These are phyloP conservation scores for Meyerozyma athensensis DNA, from an alignment of 1,139 yeast species.

Conservation along the genomic window DNA sequence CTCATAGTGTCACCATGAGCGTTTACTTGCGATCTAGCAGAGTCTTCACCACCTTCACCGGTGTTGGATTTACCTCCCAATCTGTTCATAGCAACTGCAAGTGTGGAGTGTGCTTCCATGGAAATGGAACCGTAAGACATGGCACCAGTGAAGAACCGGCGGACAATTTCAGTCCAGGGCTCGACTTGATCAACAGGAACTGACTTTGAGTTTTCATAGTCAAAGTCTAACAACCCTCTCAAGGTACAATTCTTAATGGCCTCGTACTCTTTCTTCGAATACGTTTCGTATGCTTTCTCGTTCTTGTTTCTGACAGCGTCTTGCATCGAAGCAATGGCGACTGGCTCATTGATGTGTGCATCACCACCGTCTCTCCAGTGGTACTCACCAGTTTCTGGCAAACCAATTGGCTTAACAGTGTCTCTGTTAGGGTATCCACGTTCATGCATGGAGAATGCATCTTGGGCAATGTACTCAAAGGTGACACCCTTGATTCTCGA, in stretches of 20 bases:
- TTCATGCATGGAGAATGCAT: conserved; percentile 90
- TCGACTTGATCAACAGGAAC: conserved; percentile 97
- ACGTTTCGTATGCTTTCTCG: conserved; percentile 86
- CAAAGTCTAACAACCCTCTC: conserved; percentile 90
- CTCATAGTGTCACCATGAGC: conserved; percentile 96
- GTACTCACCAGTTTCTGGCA: conserved; percentile 95
- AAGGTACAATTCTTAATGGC: conserved; percentile 90
- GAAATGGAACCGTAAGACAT: conserved; percentile 99
- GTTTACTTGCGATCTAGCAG: conserved; percentile 76
- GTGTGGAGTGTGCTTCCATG: conserved; percentile 95
- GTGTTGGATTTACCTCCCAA: conserved; percentile 96
- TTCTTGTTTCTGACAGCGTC: conserved; percentile 97
- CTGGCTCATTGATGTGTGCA: conserved; percentile 89
- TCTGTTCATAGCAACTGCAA: conserved; percentile 98
- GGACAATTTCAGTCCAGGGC: conserved; percentile 98
- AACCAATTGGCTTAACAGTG: conserved; percentile 64
- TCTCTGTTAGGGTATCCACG: conserved; percentile 82
- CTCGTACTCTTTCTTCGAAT: conserved; percentile 84
- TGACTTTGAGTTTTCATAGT: conserved; percentile 61
- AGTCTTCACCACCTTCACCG: conserved; percentile 99
- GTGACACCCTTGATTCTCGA: conserved; percentile 95
- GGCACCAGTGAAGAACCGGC: conserved; percentile 97
- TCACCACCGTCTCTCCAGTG: conserved; percentile 99
- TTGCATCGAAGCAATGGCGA: conserved; percentile 91
- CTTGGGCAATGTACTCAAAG: conserved; percentile 93